Conservation (phyloP, 2,329 filamentous ascomycete species). For the Pseudovirgaria hyperparasitica region DNA sequence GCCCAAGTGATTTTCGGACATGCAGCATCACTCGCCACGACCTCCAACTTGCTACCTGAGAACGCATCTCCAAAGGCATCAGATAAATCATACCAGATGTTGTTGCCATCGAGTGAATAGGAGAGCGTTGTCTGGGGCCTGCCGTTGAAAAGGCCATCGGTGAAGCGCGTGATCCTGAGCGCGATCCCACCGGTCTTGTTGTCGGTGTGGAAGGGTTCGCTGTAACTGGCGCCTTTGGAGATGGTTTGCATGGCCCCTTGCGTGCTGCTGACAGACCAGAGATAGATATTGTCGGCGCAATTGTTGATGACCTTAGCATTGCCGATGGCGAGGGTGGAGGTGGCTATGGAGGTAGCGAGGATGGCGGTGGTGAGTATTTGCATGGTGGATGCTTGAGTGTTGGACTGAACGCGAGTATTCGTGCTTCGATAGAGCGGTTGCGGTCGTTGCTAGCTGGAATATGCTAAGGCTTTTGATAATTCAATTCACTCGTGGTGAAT, state of each 20-base stretch:
- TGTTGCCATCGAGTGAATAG: constrained; percentile 24
- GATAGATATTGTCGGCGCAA: constrained; percentile 23
- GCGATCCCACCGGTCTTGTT: constrained; percentile 26
- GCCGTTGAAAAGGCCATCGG: constrained; percentile 22
- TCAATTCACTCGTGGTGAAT: too few species aligned
- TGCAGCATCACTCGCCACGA: constrained; percentile 10
- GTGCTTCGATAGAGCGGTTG: too few species aligned
- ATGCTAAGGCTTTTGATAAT: too few species aligned
- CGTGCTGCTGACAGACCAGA: constrained; percentile 25
- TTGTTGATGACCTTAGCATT: constrained; percentile 27
- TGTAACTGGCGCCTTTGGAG: constrained; percentile 18
- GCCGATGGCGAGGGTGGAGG: constrained; percentile 21
- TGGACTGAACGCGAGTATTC: too few species aligned
- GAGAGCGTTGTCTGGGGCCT: constrained; percentile 28
- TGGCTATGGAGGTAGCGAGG: constrained; percentile 19
- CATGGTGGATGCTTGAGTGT: constrained; percentile 20
- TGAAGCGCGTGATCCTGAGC: constrained; percentile 27
- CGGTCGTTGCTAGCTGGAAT: too few species aligned
- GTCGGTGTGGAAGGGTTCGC: constrained; percentile 23
- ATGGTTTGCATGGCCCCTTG: constrained; percentile 19
- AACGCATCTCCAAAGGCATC: constrained; percentile 18
- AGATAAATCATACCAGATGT: constrained; percentile 30
- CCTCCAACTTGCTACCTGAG: constrained; percentile 2
- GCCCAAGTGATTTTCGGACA: constrained; percentile 14
- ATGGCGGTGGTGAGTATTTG: constrained; percentile 15